Percentiles rank a stretch among this genome's conserved stretches.
These are phyloP conservation scores for Diaporthe australafricana DNA, from an alignment of 2,329 filamentous ascomycete species.

Conservation along the genomic window DNA sequence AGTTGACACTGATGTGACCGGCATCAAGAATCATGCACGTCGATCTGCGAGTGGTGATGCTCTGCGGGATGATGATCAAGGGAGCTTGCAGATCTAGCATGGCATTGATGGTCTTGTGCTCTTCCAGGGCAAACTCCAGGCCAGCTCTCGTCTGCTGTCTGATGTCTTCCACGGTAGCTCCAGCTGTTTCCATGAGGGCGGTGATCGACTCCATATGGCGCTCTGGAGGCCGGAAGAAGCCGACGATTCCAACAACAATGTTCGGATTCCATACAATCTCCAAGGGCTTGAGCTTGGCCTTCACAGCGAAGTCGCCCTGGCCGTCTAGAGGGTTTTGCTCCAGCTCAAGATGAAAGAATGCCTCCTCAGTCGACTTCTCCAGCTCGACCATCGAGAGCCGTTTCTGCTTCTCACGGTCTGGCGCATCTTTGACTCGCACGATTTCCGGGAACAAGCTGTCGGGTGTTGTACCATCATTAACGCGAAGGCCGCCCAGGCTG, in stretches of 20 bases:
- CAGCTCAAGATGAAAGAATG: conserved; percentile 91
- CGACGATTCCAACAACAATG: conserved; percentile 89
- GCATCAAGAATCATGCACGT: conserved; percentile 95
- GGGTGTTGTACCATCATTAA: conserved; percentile 95
- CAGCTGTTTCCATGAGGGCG: conserved; percentile 94
- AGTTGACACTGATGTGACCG: conserved; percentile 93
- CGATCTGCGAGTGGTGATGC: conserved; percentile 82
- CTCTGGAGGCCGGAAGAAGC: conserved; percentile 96
- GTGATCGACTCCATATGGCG: conserved; percentile 98
- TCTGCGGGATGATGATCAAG: conserved; percentile 95
- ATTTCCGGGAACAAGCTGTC: conserved; percentile 95
- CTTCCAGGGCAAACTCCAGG: conserved; percentile 94
- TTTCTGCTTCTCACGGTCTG: conserved; percentile 59
- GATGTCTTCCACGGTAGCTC: conserved; percentile 93
- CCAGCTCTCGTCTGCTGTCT: conserved; percentile 96
- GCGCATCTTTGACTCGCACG: conserved; percentile 91
- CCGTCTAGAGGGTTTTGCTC: conserved; percentile 96
- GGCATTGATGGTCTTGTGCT: conserved; percentile 98
- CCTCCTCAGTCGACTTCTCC: conserved; percentile 65
- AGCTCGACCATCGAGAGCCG: conserved; percentile 66
- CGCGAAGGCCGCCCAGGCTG: conserved; percentile 89
- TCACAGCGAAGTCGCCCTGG: conserved; percentile 90
- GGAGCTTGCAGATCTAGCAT: conserved; percentile 96
- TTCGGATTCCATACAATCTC: conserved; percentile 98
- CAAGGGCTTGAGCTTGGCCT: conserved; percentile 91